phyloP scores from a whole-genome alignment of 208 protist genomes.

The Phytomonas sp. region DNA sequence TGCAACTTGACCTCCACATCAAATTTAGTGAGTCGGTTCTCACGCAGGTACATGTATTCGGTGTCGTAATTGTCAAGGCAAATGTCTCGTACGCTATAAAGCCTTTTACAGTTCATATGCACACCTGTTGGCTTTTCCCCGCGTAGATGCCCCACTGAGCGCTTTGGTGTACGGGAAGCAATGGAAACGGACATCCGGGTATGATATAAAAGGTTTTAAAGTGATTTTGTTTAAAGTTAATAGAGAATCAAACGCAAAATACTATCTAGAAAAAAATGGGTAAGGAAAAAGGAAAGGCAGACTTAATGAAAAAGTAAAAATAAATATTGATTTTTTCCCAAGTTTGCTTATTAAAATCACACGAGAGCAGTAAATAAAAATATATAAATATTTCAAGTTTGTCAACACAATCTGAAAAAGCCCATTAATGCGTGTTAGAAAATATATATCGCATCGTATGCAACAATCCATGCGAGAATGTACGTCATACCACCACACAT shows the following conservation, averaged over 20 bases:
- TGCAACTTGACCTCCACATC: constrained; percentile 77
- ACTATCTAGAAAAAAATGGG: constrained; percentile 10
- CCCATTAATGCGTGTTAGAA: constrained; percentile 35
- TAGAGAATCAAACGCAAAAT: constrained; percentile 9
- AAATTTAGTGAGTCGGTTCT: constrained; percentile 87
- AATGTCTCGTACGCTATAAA: constrained; percentile 72
- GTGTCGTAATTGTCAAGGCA: constrained; percentile 65
- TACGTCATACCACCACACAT: constrained; percentile 68
- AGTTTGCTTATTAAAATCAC: constrained; percentile 3
- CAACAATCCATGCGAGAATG: constrained; percentile 78
- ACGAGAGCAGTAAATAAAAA: background rate
- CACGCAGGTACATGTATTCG: constrained; percentile 89
- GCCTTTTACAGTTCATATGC: constrained; percentile 74
- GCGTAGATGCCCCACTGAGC: constrained; percentile 35
- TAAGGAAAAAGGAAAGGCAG: constrained; percentile 9
- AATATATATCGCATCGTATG: constrained; percentile 85
- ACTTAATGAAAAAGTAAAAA: constrained; percentile 10
- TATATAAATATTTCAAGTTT: background rate
- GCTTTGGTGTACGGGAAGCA: constrained; percentile 15
- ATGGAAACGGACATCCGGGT: constrained; percentile 7
- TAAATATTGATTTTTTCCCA: constrained; percentile 16
- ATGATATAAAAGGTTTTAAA: constrained; percentile 7
- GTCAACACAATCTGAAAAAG: constrained; percentile 5
- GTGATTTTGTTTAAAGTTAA: constrained; percentile 12
- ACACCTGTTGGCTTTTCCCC: constrained; percentile 65